A percentile compares a stretch with the other conserved stretches of the same genome.
Evolutionary conservation across 805 yeast genomes (phyloP).

Genomic region (Spathaspora sp.): DNA sequence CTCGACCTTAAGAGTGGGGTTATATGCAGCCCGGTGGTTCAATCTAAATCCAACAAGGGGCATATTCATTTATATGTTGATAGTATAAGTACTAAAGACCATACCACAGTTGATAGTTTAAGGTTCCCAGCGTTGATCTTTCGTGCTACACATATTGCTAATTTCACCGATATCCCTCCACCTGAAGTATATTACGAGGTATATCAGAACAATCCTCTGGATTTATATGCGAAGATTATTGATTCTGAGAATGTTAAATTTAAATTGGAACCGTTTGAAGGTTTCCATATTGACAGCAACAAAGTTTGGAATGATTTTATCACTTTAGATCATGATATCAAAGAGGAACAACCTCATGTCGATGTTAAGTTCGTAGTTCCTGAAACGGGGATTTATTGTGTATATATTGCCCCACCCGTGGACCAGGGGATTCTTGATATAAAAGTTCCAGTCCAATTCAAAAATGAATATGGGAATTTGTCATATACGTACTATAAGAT

Average conservation of each 20-base stretch:
- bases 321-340: background rate
- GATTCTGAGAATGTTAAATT: slow-evolving; percentile 14
- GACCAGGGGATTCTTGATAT: slow-evolving; percentile 10
- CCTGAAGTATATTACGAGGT: slow-evolving; percentile 10
- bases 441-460: slow-evolving; percentile 16
- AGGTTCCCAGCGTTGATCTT: slow-evolving; percentile 23
- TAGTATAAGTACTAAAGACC: slow-evolving; percentile 5
- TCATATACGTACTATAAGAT: slow-evolving; percentile 12
- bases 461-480: slow-evolving; percentile 24
- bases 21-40: slow-evolving; percentile 4
- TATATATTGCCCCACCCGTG: slow-evolving; percentile 22
- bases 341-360: slow-evolving; percentile 4
- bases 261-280: slow-evolving; percentile 7
- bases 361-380: slow-evolving; percentile 13
- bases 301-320: slow-evolving; percentile 9
- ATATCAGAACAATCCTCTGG: slow-evolving; percentile 5
- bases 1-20: background rate
- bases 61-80: slow-evolving; percentile 10
- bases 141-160: slow-evolving; percentile 18
- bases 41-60: slow-evolving; percentile 4
- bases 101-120: slow-evolving; percentile 4
- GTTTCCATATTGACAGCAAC: slow-evolving; percentile 5
- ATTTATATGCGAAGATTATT: slow-evolving; percentile 9
- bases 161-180: slow-evolving; percentile 17
- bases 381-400: slow-evolving; percentile 27